These are phyloP conservation scores for Discostella stelligeroides DNA, from an alignment of 108 stramenopile species.

Conservation along the genomic window DNA sequence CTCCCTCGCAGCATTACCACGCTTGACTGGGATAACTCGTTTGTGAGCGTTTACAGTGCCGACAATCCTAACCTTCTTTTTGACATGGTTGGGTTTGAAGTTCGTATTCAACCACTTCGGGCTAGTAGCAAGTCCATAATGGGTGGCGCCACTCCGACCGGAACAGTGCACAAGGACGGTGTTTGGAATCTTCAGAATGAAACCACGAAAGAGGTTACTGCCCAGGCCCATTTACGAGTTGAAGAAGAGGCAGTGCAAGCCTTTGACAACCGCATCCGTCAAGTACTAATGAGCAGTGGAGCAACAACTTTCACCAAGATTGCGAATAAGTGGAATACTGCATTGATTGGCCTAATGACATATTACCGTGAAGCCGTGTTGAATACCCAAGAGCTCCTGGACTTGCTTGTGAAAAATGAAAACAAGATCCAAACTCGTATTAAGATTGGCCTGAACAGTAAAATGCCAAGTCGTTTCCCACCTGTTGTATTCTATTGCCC, in stretches of 20 bases:
- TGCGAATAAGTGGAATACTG: constrained; percentile 99
- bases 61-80: constrained; percentile 99
- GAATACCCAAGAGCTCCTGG: constrained; percentile 97
- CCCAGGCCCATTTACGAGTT: constrained; percentile 94
- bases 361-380: constrained; percentile 99
- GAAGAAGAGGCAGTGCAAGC: constrained; percentile 91
- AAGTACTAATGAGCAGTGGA: constrained; percentile 98
- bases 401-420: constrained; percentile 98
- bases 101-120: constrained; percentile 93
- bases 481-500: constrained; percentile 95
- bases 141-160: constrained; percentile 41
- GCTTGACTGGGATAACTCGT: constrained; percentile 98
- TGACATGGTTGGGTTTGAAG: constrained; percentile 99
- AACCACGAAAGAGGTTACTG: constrained; percentile 98
- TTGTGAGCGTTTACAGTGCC: constrained; percentile 97
- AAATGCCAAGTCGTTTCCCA: constrained; percentile 96
- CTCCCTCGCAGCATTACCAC: constrained; percentile 96
- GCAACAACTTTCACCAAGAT: constrained; percentile 99
- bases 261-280: constrained; percentile 98
- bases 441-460: constrained; percentile 99
- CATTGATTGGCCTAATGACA: constrained; percentile 97
- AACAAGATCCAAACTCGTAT: constrained; percentile 99
- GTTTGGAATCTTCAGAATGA: constrained; percentile 99
- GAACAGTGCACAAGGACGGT: constrained; percentile 92
- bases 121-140: constrained; percentile 70